Evolutionary conservation across 768 basidiomycete genomes (phyloP).

Genomic region (Boletus sp.): DNA sequence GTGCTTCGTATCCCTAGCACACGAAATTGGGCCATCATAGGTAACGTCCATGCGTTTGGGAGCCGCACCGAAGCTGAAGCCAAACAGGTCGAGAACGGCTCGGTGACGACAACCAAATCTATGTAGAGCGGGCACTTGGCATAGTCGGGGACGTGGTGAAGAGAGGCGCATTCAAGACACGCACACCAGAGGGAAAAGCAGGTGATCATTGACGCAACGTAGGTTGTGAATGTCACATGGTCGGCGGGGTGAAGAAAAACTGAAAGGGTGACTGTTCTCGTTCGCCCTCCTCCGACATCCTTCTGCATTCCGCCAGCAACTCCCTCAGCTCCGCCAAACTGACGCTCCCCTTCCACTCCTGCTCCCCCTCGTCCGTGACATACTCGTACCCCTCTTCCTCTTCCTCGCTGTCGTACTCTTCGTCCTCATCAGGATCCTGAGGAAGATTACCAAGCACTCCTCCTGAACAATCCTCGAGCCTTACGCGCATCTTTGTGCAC

Average conservation of each 20-base stretch:
- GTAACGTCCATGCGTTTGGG: constrained; percentile 41
- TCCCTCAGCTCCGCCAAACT: constrained; percentile 47
- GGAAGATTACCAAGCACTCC: constrained; percentile 48
- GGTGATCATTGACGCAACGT: constrained; percentile 17
- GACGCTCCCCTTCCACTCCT: constrained; percentile 21
- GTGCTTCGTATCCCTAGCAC: constrained; percentile 88
- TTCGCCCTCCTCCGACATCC: constrained; percentile 37
- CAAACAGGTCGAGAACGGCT: constrained; percentile 28
- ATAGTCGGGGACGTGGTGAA: constrained; percentile 56
- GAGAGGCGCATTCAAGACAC: constrained; percentile 69
- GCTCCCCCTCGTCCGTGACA: constrained; percentile 33
- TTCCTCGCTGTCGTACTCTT: constrained; percentile 33
- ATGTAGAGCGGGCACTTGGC: constrained; percentile 39
- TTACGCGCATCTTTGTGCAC: constrained; percentile 46
- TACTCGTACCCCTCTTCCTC: constrained; percentile 31
- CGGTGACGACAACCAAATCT: constrained; percentile 7
- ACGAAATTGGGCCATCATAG: constrained; percentile 87
- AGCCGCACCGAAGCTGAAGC: not conserved
- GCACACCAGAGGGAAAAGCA: constrained; percentile 69
- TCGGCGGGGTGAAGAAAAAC: constrained; percentile 11
- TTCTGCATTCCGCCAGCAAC: constrained; percentile 54
- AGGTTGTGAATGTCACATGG: not conserved
- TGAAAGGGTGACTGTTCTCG: constrained; percentile 26
- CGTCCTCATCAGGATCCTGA: constrained; percentile 30
- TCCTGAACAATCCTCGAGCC: constrained; percentile 77